Percentiles rank a stretch among this genome's conserved stretches.
Evolutionary conservation across 495 filamentous ascomycete genomes (phyloP).

Genomic region (Aspergillus saccharolyticus): DNA sequence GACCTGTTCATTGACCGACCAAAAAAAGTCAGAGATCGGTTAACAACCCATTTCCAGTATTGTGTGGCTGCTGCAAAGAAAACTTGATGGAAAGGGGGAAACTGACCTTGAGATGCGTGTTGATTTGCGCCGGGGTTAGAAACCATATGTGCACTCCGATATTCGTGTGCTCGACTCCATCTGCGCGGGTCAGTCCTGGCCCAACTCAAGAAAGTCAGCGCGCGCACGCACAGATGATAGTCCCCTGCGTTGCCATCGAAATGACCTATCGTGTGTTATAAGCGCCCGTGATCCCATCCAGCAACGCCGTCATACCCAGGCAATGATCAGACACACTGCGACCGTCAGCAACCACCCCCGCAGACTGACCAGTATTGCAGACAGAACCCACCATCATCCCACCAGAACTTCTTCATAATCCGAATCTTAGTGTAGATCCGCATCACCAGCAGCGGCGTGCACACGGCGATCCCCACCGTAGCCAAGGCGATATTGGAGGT

Average conservation of each 20-base stretch:
- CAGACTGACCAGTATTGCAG: neutral
- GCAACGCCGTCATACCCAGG: constrained; percentile 21
- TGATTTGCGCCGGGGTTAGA: constrained; percentile 9
- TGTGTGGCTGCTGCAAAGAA: too few relatives aligned
- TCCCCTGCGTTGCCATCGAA: constrained; percentile 18
- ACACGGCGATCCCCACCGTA: neutral
- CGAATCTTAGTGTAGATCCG: constrained; percentile 17
- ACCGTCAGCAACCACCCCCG: neutral
- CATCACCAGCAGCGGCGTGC: constrained; percentile 4
- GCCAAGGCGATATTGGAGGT: neutral
- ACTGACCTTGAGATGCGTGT: neutral
- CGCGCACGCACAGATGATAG: constrained; percentile 21
- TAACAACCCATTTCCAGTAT: neutral
- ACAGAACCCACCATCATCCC: constrained; percentile 23
- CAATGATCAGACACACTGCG: constrained; percentile 21
- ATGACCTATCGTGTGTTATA: constrained; percentile 13
- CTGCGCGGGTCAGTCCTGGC: constrained; percentile 4
- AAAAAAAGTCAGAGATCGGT: too few relatives aligned
- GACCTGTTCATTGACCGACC: too few relatives aligned
- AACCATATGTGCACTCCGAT: constrained; percentile 18
- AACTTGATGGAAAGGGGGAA: neutral
- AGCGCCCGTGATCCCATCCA: neutral
- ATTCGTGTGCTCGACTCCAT: constrained; percentile 10
- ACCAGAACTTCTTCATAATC: constrained; percentile 19
- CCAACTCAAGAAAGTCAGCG: neutral